phyloP scores from a whole-genome alignment of 2,329 filamentous ascomycete genomes.

The Hortaea werneckii region DNA sequence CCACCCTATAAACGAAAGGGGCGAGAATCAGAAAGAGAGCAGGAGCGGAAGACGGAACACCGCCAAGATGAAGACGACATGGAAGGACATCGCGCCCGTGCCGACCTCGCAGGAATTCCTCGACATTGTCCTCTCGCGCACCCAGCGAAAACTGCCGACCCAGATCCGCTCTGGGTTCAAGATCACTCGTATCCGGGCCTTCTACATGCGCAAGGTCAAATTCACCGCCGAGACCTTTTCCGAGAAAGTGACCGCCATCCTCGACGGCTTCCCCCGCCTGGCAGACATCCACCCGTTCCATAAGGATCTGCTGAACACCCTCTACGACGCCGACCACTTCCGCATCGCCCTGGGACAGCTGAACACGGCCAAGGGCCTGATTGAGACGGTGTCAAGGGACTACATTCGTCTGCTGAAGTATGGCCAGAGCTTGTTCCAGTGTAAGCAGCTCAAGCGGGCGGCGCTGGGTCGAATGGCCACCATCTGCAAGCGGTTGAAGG shows the following conservation, averaged over 20 bases:
- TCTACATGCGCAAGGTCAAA: constrained; percentile 97
- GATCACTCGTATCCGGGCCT: constrained; percentile 85
- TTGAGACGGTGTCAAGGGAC: constrained; percentile 91
- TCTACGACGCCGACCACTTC: constrained; percentile 98
- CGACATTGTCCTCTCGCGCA: constrained; percentile 90
- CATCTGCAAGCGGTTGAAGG: constrained; percentile 87
- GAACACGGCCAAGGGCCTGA: constrained; percentile 89
- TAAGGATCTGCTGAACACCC: constrained; percentile 85
- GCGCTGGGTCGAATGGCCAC: constrained; percentile 97
- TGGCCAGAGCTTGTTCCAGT: constrained; percentile 92
- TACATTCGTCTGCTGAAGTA: constrained; percentile 96
- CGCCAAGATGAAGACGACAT: constrained; percentile 47
- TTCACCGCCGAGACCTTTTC: constrained; percentile 94
- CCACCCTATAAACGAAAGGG: too few species aligned
- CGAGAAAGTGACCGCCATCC: constrained; percentile 83
- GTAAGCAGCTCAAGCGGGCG: constrained; percentile 96
- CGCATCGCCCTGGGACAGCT: constrained; percentile 92
- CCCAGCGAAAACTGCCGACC: constrained; percentile 83
- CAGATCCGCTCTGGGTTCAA: constrained; percentile 95
- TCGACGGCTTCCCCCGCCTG: constrained; percentile 85
- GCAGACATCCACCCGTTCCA: constrained; percentile 94
- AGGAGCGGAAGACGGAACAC: not conserved
- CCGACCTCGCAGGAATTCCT: constrained; percentile 92
- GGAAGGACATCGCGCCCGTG: constrained; percentile 43
- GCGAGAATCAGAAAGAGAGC: too few species aligned